Conservation (phyloP, 352 stramenopile genomes). For the Phytophthora sansomeana region DNA sequence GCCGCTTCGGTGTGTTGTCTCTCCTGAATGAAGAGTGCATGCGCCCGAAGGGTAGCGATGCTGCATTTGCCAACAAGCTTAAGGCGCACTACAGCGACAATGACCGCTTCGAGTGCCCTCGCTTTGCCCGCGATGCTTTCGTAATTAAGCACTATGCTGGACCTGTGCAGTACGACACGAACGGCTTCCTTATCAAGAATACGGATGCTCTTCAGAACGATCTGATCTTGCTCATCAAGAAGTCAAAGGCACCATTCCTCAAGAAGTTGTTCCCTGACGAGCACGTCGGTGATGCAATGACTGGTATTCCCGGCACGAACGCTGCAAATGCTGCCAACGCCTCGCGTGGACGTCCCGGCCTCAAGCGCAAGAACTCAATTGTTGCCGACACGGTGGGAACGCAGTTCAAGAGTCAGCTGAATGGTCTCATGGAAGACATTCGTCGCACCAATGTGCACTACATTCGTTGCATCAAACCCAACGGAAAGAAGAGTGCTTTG, state of each 20-base stretch:
- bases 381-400: slow-evolving; percentile 83
- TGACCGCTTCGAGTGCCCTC: slow-evolving; percentile 86
- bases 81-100: slow-evolving; percentile 91
- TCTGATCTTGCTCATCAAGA: slow-evolving; percentile 83
- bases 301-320: slow-evolving; percentile 42
- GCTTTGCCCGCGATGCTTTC: slow-evolving; percentile 90
- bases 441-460: slow-evolving; percentile 97
- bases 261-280: slow-evolving; percentile 84
- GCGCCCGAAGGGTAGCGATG: slow-evolving; percentile 89
- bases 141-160: slow-evolving; percentile 97
- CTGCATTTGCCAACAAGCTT: slow-evolving; percentile 89
- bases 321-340: slow-evolving; percentile 24
- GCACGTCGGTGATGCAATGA: slow-evolving; percentile 59
- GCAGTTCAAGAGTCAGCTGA: slow-evolving; percentile 96
- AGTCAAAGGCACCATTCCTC: slow-evolving; percentile 74
- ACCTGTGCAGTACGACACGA: slow-evolving; percentile 95
- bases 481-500: slow-evolving; percentile 93
- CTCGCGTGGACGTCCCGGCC: slow-evolving; percentile 35
- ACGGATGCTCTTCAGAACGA: slow-evolving; percentile 96
- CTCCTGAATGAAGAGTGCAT: slow-evolving; percentile 96
- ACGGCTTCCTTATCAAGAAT: slow-evolving; percentile 97
- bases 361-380: slow-evolving; percentile 87
- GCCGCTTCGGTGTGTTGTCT: slow-evolving; percentile 87
- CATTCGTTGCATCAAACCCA: slow-evolving; percentile 99
- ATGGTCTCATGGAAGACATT: slow-evolving; percentile 95